Evolutionary conservation across 169 alveolate genomes (phyloP), one percentile per base, ranked within the genome.

Genomic region (Hammondia hammondi): DNA sequence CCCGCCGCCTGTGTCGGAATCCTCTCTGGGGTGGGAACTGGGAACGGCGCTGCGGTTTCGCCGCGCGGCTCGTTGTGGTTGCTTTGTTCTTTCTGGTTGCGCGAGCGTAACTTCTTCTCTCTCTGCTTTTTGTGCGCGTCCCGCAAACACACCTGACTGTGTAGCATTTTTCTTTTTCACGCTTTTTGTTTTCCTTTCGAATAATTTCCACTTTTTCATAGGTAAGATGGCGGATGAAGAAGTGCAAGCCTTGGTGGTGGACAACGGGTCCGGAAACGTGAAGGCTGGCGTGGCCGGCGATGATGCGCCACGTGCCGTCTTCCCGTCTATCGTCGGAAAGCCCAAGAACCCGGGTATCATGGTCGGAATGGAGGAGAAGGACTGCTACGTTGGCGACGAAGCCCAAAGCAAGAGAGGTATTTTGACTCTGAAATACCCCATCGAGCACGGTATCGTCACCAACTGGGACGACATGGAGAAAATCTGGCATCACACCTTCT

Each of bases 251-350:
- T 97, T 99, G 96, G 99, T 99, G 91, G 98, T 99, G 95, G 99
- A 99, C 97, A 99, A 99, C 95, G 99, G 99, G 81, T 98, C 99
- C 96, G 99, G 99, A 67, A 98, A 98, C 98, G 98, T 99, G 97
- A 99, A 99, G 97, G 99, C 99, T 71, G 99, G 99, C 91, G 98
- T 99, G 85, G 99, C 99, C 46, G 99, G 99, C 29, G 99, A 99
- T 88, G 99, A 99, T 94, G 99, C 99, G 82, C 99, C 99, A 37
- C 97, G 99, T 77, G 98, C 99, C 95, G 99, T 98, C 87, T 99
- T 99, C 98, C 99, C 99, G 19, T 98, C 99, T 94, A 98, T 99
- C 45, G 99, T 99, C 39, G 99, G 99, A 32, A 97, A 99, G 92
- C 99, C 99, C 52, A 96, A 96, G 95, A 92, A 94, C 87, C 96